Conservation (phyloP, 441 rosid genomes). For the Jatropha multifida region DNA sequence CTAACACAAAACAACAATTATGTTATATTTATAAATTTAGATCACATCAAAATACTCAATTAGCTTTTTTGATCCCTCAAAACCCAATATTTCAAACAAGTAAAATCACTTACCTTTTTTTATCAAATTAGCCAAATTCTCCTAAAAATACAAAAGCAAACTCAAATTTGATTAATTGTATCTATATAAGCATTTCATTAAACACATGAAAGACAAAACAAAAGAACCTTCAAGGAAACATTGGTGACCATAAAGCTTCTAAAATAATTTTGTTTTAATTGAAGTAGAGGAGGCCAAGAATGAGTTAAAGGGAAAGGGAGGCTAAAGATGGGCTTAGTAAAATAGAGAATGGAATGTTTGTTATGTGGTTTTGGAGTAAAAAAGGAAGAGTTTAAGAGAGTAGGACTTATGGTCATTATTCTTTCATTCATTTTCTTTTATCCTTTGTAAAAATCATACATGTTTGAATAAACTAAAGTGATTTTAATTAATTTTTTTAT, state of each 20-base stretch:
- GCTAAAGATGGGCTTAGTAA: slow-evolving; percentile 28
- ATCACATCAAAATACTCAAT: too few species aligned
- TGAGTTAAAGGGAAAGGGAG: slow-evolving; percentile 25
- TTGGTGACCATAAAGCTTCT: slow-evolving; percentile 19
- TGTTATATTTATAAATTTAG: too few species aligned
- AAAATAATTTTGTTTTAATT: slow-evolving; percentile 22
- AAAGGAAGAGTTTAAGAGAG: slow-evolving; percentile 35
- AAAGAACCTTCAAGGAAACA: slow-evolving; percentile 53
- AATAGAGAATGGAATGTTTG: slow-evolving; percentile 24
- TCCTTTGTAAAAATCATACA: background rate
- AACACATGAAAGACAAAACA: slow-evolving; percentile 40
- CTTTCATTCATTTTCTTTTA: background rate
- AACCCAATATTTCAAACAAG: slow-evolving; percentile 84
- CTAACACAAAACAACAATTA: too few species aligned
- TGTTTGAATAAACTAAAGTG: too few species aligned
- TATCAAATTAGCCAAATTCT: slow-evolving; percentile 44
- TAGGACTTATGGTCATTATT: slow-evolving; percentile 42
- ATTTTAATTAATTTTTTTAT: too few species aligned
- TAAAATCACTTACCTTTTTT: slow-evolving; percentile 47
- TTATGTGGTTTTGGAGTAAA: slow-evolving; percentile 31
- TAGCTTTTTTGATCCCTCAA: slow-evolving; percentile 45
- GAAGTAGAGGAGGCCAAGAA: slow-evolving; percentile 16
- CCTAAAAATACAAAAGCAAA: slow-evolving; percentile 28
- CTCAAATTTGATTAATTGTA: background rate
- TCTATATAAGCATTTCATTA: slow-evolving; percentile 41